phyloP scores from a whole-genome alignment of 495 filamentous ascomycete genomes.

The Aspergillus steynii region DNA sequence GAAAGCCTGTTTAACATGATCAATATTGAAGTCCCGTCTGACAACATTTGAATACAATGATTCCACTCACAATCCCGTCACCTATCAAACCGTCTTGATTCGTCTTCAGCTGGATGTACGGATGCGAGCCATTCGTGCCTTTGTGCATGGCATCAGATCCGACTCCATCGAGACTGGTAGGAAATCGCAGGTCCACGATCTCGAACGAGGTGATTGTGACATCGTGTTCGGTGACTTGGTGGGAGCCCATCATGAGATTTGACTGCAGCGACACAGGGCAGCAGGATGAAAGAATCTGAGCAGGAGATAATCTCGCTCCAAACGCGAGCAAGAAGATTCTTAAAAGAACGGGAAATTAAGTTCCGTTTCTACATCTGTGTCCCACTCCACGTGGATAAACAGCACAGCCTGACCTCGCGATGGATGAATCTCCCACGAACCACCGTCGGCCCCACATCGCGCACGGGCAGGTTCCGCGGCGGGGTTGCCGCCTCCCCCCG shows the following conservation, averaged over 20 bases:
- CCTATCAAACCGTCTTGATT: not conserved
- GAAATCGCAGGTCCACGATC: not conserved
- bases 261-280: not conserved
- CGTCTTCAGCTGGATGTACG: not conserved
- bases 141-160: not conserved
- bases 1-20: conserved; percentile 64
- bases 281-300: not conserved
- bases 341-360: not conserved
- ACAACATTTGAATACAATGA: too few species aligned
- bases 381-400: not conserved
- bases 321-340: not conserved
- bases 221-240: not conserved
- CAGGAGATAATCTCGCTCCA: not conserved
- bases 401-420: not conserved
- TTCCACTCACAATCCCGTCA: not conserved
- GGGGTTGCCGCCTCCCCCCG: not conserved
- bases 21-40: too few species aligned
- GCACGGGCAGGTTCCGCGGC: not conserved
- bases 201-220: not conserved
- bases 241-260: not conserved
- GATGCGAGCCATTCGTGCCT: not conserved
- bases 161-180: not conserved
- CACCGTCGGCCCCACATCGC: not conserved
- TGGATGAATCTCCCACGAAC: not conserved
- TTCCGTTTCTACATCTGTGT: not conserved